Percentiles rank a stretch among this genome's conserved stretches.
Conservation (phyloP, 805 yeast species). For the Candida cerambycidarum region DNA sequence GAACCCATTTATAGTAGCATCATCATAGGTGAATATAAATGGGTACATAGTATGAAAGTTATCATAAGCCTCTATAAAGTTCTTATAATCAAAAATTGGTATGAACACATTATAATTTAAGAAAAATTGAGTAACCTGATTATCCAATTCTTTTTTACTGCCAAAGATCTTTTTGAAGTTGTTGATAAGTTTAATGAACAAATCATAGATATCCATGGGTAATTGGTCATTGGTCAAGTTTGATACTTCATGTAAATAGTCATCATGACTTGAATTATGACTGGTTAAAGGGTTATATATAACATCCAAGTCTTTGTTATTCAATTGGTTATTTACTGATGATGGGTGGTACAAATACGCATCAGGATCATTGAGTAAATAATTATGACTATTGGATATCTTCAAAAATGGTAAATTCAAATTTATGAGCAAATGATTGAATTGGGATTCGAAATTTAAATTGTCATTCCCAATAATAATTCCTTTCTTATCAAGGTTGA, state of each 20-base stretch:
- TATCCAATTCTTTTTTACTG: slow-evolving; percentile 43
- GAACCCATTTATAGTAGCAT: slow-evolving; percentile 47
- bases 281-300: slow-evolving; percentile 42
- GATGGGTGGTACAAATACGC: slow-evolving; percentile 43
- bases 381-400: slow-evolving; percentile 45
- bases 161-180: slow-evolving; percentile 41
- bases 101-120: slow-evolving; percentile 52
- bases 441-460: slow-evolving; percentile 45
- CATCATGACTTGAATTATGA: slow-evolving; percentile 20
- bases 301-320: slow-evolving; percentile 36
- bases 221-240: slow-evolving; percentile 22
- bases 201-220: slow-evolving; percentile 42
- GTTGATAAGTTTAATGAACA: slow-evolving; percentile 44
- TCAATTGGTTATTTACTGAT: slow-evolving; percentile 35
- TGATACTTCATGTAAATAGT: slow-evolving; percentile 15
- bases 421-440: slow-evolving; percentile 43
- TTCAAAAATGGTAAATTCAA: slow-evolving; percentile 44
- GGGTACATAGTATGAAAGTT: slow-evolving; percentile 50
- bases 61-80: slow-evolving; percentile 52
- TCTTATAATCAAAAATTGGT: slow-evolving; percentile 54
- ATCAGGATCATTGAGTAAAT: slow-evolving; percentile 40
- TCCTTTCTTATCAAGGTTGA: slow-evolving; percentile 43
- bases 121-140: slow-evolving; percentile 48
- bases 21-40: slow-evolving; percentile 46
- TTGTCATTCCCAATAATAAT: slow-evolving; percentile 46